A percentile compares a stretch with the other conserved stretches of the same genome.
Conservation (phyloP, 371 early-diverging fungal genomes). For the Blastocladiella emersonii region DNA sequence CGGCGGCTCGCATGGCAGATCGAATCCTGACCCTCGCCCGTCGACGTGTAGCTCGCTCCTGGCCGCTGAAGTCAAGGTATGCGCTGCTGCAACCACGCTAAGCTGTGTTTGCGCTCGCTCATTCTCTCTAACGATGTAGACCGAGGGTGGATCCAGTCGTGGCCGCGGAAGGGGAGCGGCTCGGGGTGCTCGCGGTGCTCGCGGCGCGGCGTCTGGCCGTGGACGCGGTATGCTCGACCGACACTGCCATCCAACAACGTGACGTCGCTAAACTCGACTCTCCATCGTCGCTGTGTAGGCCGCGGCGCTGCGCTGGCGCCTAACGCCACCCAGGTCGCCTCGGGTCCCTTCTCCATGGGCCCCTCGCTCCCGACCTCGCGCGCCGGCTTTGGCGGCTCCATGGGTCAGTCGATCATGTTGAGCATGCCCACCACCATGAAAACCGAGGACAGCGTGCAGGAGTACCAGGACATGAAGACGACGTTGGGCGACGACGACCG, state of each 20-base stretch:
- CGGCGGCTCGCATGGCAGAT: no score
- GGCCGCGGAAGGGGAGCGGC: no score
- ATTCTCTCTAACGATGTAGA: no score
- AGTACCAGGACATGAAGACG: neutral
- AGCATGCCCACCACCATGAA: neutral
- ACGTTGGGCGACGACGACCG: neutral
- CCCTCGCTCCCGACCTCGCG: neutral
- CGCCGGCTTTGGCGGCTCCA: neutral
- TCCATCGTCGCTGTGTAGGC: neutral
- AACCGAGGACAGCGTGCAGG: neutral
- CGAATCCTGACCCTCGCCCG: no score
- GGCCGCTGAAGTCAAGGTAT: no score
- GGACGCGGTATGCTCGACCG: neutral
- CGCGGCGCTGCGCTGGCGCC: neutral
- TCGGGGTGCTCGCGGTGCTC: neutral
- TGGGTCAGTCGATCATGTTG: neutral
- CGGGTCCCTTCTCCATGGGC: constrained; percentile 4
- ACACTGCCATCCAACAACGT: no score
- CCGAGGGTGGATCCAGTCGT: no score
- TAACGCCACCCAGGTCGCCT: neutral
- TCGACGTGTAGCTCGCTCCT: no score
- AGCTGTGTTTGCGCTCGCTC: no score
- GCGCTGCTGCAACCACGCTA: no score
- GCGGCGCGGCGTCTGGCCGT: neutral
- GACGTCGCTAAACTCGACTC: neutral